Evolutionary conservation across 2,329 filamentous ascomycete genomes (phyloP), one percentile per base, ranked within the genome.

Genomic region (Cytospora piceicola): DNA sequence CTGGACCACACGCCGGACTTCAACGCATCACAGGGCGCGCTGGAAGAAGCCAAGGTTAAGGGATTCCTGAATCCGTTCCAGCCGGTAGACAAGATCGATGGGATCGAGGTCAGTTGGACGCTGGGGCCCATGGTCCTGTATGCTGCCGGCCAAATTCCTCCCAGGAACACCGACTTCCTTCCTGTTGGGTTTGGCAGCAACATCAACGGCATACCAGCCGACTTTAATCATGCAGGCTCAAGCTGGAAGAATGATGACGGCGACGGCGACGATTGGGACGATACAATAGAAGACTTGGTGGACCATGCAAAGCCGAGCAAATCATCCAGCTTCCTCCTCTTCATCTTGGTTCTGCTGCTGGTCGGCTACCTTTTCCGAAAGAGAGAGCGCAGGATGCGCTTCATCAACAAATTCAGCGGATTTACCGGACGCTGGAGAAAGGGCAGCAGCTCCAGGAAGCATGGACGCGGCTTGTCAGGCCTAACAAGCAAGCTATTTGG

Each of bases 121-220:
- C 81, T 99, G 6, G 95, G 95, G 1, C 97, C 97, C 75, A 97
- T 98, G 85, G 87, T 99, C 8, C 85, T 99, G 5, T 98, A 98
- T 72, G 95, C 95, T 5, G 89, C 94, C 0, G 95, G 93, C 4
- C 93, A 97, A 75, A 84, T 99, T 7, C 89, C 91, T 1, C 85
- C 92, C 0, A 78, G 82, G 8, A 83, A 81, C 1, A 80, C 83
- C 22, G 79, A 85, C 52, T 81, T 83, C 20, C 80, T 94, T 2
- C 92, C 94, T 0, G 95, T 99, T 12, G 95, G 95, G 0, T 98
- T 98, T 74, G 95, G 95, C 65, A 93, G 89, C 78, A 99, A 99
- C 73, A 80, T 84, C n/a, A 80, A 81, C 49, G 82, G 82, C 9
- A 82, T 90, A 3, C 90, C 92, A 0, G 74, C 81, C 4, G 93